Evolutionary conservation across 352 stramenopile species (phyloP).

Genomic region (Phytophthora tentaculata): DNA sequence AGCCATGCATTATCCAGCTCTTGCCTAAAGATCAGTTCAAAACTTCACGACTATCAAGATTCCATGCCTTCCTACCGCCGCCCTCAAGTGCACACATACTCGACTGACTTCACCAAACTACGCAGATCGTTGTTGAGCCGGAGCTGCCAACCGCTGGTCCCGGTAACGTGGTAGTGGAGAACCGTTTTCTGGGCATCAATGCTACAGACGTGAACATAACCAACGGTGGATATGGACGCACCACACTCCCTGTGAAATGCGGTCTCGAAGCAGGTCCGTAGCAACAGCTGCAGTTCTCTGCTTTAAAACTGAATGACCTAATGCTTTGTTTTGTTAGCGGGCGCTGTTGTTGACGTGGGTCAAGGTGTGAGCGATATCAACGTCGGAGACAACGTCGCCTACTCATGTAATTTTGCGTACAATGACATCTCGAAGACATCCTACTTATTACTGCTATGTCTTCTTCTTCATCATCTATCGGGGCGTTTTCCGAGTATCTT

Average conservation of each 20-base stretch:
- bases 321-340: conserved; percentile 20
- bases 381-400: conserved; percentile 48
- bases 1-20: not conserved
- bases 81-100: conserved; percentile 51
- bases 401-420: conserved; percentile 32
- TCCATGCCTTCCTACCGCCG: conserved; percentile 41
- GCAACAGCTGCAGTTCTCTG: not conserved
- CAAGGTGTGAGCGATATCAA: conserved; percentile 47
- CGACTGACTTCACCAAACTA: conserved; percentile 53
- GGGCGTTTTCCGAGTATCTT: conserved; percentile 60
- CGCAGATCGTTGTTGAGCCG: conserved; percentile 36
- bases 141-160: conserved; percentile 33
- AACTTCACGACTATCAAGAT: not conserved
- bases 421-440: not conserved
- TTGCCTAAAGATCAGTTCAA: conserved; percentile 5
- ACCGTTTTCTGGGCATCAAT: conserved; percentile 49
- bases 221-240: conserved; percentile 38
- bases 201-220: conserved; percentile 63
- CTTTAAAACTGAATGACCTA: not conserved
- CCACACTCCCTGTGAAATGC: conserved; percentile 22
- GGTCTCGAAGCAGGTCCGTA: conserved; percentile 25
- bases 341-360: conserved; percentile 44
- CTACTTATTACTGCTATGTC: not conserved
- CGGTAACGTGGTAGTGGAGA: conserved; percentile 48
- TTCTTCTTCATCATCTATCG: conserved; percentile 30